Percentiles rank a stretch among this genome's conserved stretches.
These are phyloP conservation scores for Erythrophleum fordii DNA, from an alignment of 306 rosid species.

Conservation along the genomic window DNA sequence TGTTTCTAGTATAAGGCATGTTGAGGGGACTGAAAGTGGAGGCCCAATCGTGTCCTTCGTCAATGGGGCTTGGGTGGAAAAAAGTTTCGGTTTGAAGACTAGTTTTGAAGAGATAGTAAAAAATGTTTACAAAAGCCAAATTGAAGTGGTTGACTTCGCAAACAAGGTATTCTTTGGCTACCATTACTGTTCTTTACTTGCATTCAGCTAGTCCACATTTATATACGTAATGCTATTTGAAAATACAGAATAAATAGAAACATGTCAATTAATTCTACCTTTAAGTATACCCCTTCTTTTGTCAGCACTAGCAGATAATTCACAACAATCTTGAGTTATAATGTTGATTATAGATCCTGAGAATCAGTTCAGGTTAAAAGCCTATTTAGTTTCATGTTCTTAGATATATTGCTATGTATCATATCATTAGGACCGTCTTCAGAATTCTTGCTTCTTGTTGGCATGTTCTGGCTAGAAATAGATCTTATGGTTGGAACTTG, in stretches of 20 bases:
- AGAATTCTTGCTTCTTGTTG: no score
- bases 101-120: neutral
- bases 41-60: neutral
- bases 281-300: neutral
- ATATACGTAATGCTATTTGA: neutral
- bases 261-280: neutral
- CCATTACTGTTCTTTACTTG: neutral
- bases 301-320: no score
- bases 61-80: conserved; percentile 25
- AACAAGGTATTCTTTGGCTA: neutral
- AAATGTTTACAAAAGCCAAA: conserved; percentile 2
- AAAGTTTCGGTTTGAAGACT: conserved; percentile 22
- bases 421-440: no score
- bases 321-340: neutral
- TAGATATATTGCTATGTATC: no score
- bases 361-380: neutral
- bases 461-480: no score
- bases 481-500: no score
- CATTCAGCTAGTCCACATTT: neutral
- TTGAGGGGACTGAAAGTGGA: neutral
- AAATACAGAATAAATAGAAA: neutral
- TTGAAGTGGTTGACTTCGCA: conserved; percentile 13
- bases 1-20: neutral
- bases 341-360: neutral
- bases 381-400: no score